Conservation (phyloP, 2,329 filamentous ascomycete genomes). For the Nectriaceae sp. region DNA sequence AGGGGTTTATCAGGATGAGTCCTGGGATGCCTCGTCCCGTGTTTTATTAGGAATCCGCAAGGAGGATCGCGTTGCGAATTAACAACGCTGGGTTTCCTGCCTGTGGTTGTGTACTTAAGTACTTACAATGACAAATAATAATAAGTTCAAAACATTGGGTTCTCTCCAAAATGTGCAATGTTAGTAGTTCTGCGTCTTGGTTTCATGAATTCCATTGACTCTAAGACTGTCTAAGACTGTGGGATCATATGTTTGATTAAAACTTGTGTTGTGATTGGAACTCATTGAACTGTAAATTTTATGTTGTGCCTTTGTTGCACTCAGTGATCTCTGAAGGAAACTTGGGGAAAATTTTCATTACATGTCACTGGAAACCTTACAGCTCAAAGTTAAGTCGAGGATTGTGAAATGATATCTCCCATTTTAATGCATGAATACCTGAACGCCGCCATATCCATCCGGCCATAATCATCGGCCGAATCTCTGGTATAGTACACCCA, state of each 20-base stretch:
- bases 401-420: constrained; percentile 24
- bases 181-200: neutral
- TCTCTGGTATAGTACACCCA: constrained; percentile 41
- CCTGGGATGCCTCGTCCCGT: constrained; percentile 5
- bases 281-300: too few relatives aligned
- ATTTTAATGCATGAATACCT: constrained; percentile 35
- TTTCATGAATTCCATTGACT: too few relatives aligned
- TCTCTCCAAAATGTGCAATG: neutral
- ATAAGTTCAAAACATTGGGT: too few relatives aligned
- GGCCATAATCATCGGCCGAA: constrained; percentile 28
- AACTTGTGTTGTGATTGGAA: too few relatives aligned
- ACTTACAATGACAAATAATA: neutral
- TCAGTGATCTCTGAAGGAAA: too few relatives aligned
- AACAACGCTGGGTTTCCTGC: neutral
- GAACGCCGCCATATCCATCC: constrained; percentile 41
- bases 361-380: too few relatives aligned
- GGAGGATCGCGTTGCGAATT: neutral
- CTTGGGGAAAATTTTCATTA: too few relatives aligned
- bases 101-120: neutral
- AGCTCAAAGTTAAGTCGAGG: too few relatives aligned
- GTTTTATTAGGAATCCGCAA: constrained; percentile 15
- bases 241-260: too few relatives aligned
- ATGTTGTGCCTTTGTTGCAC: too few relatives aligned
- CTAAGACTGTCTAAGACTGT: too few relatives aligned
- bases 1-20: constrained; percentile 30